phyloP scores from a whole-genome alignment of 1,284 basidiomycete genomes.

The Papiliotrema flavescens region DNA sequence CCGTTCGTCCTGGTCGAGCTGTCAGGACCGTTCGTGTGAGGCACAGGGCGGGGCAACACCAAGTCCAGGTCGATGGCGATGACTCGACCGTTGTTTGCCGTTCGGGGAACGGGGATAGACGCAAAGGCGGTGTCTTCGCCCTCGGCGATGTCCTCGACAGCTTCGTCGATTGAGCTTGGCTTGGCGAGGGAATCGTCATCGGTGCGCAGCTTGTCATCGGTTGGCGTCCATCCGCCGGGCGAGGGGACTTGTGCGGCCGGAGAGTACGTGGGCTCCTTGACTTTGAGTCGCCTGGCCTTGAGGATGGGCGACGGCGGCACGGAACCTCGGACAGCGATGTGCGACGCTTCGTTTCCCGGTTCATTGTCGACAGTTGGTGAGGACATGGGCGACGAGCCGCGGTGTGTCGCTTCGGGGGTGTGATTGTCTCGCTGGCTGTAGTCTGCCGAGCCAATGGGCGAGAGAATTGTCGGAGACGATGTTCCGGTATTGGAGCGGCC shows the following conservation, averaged over 20 bases:
- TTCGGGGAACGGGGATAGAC: neutral
- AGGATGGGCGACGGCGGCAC: slow-evolving; percentile 6
- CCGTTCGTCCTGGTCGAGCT: slow-evolving; percentile 1
- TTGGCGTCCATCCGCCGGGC: neutral
- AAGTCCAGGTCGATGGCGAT: slow-evolving; percentile 41
- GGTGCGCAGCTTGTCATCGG: neutral
- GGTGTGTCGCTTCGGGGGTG: neutral
- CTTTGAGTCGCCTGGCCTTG: too few relatives aligned
- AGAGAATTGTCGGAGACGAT: neutral
- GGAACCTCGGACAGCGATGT: slow-evolving; percentile 12
- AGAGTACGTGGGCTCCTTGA: neutral
- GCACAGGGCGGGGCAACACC: slow-evolving; percentile 16
- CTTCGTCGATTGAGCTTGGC: neutral
- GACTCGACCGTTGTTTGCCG: slow-evolving; percentile 20
- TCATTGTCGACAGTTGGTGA: neutral
- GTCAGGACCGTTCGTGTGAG: too few relatives aligned
- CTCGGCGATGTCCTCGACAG: neutral
- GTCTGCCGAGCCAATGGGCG: neutral
- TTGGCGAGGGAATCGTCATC: neutral
- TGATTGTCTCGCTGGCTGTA: neutral
- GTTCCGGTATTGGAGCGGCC: neutral
- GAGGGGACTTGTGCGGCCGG: neutral
- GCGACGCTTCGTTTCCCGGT: slow-evolving; percentile 2
- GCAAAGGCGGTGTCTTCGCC: too few relatives aligned
- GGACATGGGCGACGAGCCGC: neutral